phyloP scores from a whole-genome alignment of 148 eudicot species.

The Chenopodium berlandieri region DNA sequence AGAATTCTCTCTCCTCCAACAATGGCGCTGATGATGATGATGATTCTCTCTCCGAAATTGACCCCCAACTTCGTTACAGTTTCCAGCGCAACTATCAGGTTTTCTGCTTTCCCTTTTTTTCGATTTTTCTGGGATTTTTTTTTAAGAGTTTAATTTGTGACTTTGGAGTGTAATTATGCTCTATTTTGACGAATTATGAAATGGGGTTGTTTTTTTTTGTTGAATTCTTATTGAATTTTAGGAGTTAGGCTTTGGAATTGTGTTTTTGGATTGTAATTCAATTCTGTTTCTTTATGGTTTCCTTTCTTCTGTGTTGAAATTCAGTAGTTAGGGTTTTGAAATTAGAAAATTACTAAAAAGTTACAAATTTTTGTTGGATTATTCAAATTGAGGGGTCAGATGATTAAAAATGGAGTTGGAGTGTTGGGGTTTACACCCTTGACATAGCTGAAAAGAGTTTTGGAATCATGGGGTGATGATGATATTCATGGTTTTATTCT shows the following conservation, averaged over 20 bases:
- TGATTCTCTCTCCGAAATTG: constrained; percentile 50
- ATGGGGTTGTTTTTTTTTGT: no score
- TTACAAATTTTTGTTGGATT: not conserved
- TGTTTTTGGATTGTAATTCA: not conserved
- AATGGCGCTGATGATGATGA: constrained; percentile 24
- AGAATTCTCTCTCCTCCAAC: constrained; percentile 24
- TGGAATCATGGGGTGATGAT: not conserved
- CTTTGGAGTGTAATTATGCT: no score
- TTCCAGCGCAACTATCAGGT: constrained; percentile 87
- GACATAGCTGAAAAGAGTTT: not conserved
- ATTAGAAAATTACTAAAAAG: not conserved
- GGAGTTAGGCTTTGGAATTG: not conserved
- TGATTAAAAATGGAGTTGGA: not conserved
- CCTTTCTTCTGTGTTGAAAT: not conserved
- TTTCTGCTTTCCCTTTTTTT: not conserved
- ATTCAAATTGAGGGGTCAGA: not conserved
- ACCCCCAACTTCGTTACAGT: constrained; percentile 82
- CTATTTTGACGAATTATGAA: no score
- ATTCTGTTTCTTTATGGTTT: not conserved
- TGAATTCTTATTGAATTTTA: not conserved
- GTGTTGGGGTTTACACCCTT: not conserved
- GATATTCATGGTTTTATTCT: not conserved
- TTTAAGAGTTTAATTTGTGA: not conserved
- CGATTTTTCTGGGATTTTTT: not conserved
- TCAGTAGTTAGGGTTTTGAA: not conserved